A percentile compares a stretch with the other conserved stretches of the same genome.
phyloP scores from a whole-genome alignment of 2,329 filamentous ascomycete genomes.

The Pestalotiopsis sp. region DNA sequence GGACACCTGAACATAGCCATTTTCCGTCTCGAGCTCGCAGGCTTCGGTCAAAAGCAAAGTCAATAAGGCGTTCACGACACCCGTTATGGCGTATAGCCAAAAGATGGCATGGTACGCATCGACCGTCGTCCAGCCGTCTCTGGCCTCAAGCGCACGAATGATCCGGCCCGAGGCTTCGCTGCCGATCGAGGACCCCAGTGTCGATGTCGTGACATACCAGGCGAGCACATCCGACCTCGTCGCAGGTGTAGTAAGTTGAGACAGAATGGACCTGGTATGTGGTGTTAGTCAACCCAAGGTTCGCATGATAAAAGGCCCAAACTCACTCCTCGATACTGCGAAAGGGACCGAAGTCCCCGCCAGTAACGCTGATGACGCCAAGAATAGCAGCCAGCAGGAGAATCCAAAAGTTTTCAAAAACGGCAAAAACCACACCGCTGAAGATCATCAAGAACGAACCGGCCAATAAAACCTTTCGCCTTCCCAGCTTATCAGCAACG shows the following conservation, averaged over 20 bases:
- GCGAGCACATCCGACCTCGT: slow-evolving; percentile 64
- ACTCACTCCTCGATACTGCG: slow-evolving; percentile 62
- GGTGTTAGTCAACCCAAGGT: slow-evolving; percentile 9
- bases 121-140: slow-evolving; percentile 49
- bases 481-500: slow-evolving; percentile 59
- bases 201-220: slow-evolving; percentile 64
- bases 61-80: slow-evolving; percentile 49
- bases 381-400: slow-evolving; percentile 59
- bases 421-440: slow-evolving; percentile 55
- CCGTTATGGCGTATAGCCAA: slow-evolving; percentile 60
- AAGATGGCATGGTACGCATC: slow-evolving; percentile 60
- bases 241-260: slow-evolving; percentile 57
- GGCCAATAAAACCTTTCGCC: slow-evolving; percentile 52
- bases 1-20: slow-evolving; percentile 23
- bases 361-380: slow-evolving; percentile 63
- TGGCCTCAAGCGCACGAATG: slow-evolving; percentile 45
- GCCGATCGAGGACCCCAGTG: slow-evolving; percentile 56
- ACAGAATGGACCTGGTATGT: slow-evolving; percentile 48
- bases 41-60: slow-evolving; percentile 47
- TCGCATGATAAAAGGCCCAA: neutral
- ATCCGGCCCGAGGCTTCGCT: slow-evolving; percentile 54
- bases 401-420: slow-evolving; percentile 60
- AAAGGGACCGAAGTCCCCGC: slow-evolving; percentile 69
- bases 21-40: slow-evolving; percentile 47
- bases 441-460: slow-evolving; percentile 58